phyloP scores from a whole-genome alignment of 768 basidiomycete species.

The Amanita thiersii region DNA sequence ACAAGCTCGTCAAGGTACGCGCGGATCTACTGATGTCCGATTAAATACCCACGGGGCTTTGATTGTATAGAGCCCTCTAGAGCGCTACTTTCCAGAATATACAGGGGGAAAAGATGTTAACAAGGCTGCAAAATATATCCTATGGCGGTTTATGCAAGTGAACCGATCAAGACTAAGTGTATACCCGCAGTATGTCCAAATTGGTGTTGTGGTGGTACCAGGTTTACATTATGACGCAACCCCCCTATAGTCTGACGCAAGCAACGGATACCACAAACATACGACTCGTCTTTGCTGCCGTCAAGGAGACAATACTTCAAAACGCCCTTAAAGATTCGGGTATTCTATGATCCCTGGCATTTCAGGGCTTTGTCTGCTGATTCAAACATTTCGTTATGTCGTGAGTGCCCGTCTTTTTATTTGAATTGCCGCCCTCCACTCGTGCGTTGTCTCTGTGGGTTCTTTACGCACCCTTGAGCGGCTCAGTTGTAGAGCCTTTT shows the following conservation, averaged over 20 bases:
- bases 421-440: too few relatives aligned
- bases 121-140: slow-evolving; percentile 89
- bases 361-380: too few relatives aligned
- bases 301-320: slow-evolving; percentile 90
- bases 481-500: too few relatives aligned
- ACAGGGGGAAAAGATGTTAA: slow-evolving; percentile 85
- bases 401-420: too few relatives aligned
- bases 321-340: slow-evolving; percentile 83
- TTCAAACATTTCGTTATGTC: too few relatives aligned
- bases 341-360: slow-evolving; percentile 64
- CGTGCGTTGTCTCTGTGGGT: too few relatives aligned
- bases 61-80: slow-evolving; percentile 52
- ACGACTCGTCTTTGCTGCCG: slow-evolving; percentile 74
- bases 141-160: slow-evolving; percentile 93
- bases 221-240: neutral
- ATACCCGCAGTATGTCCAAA: slow-evolving; percentile 78
- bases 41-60: neutral
- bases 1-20: slow-evolving; percentile 62
- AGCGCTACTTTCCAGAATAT: slow-evolving; percentile 80
- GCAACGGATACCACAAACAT: slow-evolving; percentile 87
- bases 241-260: slow-evolving; percentile 59
- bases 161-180: slow-evolving; percentile 79
- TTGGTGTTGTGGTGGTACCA: neutral
- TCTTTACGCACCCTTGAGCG: too few relatives aligned
- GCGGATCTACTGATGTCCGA: slow-evolving; percentile 15